These are phyloP conservation scores for Trichoderma erinaceum DNA, from an alignment of 495 filamentous ascomycete species.

Conservation along the genomic window DNA sequence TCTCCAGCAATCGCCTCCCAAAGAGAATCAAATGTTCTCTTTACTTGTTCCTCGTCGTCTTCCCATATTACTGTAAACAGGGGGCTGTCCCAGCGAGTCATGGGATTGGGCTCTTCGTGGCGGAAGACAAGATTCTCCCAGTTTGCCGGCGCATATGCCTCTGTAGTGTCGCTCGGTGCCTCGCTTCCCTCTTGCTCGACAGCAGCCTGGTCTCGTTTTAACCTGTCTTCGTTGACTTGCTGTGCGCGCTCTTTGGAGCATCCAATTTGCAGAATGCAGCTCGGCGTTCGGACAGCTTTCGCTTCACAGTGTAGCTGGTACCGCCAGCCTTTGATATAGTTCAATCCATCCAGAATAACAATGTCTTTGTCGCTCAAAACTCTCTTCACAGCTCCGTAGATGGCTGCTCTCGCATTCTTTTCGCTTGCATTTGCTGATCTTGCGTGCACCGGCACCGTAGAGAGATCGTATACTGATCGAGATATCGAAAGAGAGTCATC, in stretches of 20 bases:
- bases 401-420: conserved; percentile 84
- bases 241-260: conserved; percentile 63
- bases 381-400: conserved; percentile 81
- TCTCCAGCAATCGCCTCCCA: conserved; percentile 72
- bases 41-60: conserved; percentile 53
- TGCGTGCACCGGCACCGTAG: conserved; percentile 40
- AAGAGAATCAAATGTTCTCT: conserved; percentile 45
- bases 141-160: conserved; percentile 58
- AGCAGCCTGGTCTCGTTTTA: conserved; percentile 24
- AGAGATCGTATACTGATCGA: conserved; percentile 57
- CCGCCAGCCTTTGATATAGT: conserved; percentile 97
- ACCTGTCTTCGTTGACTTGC: conserved; percentile 49
- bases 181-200: conserved; percentile 15
- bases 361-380: conserved; percentile 70
- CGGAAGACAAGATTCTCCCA: conserved; percentile 92
- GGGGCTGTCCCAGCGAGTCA: conserved; percentile 92
- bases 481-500: conserved; percentile 58
- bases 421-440: conserved; percentile 59
- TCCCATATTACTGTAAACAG: conserved; percentile 83
- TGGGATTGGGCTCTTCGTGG: conserved; percentile 93
- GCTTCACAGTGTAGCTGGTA: conserved; percentile 96
- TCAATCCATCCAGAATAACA: conserved; percentile 82
- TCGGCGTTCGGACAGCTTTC: conserved; percentile 76
- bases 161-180: conserved; percentile 26
- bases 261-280: conserved; percentile 82